Percentiles rank a stretch among this genome's conserved stretches.
phyloP scores from a whole-genome alignment of 768 basidiomycete species.

The Amanita rubescens region DNA sequence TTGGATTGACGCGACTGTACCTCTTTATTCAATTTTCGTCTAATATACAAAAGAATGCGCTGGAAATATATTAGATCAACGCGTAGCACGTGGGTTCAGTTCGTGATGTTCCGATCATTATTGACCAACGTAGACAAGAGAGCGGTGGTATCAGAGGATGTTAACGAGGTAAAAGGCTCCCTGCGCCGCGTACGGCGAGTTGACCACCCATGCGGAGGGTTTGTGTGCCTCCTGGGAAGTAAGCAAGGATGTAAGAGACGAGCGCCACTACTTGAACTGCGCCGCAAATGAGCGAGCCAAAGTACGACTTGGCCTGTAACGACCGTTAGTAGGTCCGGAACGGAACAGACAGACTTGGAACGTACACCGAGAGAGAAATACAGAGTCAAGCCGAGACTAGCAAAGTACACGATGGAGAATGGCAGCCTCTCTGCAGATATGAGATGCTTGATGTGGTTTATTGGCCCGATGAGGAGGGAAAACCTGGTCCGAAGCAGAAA shows the following conservation, averaged over 20 bases:
- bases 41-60: conserved; percentile 7
- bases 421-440: conserved; percentile 76
- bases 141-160: background rate
- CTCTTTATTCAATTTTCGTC: background rate
- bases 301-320: conserved; percentile 66
- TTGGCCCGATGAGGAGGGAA: conserved; percentile 80
- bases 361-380: conserved; percentile 88
- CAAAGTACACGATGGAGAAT: conserved; percentile 78
- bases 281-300: conserved; percentile 81
- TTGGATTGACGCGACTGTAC: background rate
- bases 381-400: conserved; percentile 76
- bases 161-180: conserved; percentile 75
- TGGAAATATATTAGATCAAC: background rate
- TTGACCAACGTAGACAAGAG: background rate
- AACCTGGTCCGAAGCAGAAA: conserved; percentile 38
- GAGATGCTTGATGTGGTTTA: conserved; percentile 89
- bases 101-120: background rate
- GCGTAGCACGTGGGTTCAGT: background rate
- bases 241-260: conserved; percentile 84
- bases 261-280: conserved; percentile 77
- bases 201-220: conserved; percentile 77
- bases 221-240: conserved; percentile 88
- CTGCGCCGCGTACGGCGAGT: conserved; percentile 77
- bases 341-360: conserved; percentile 9
- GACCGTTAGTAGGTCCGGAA: background rate